phyloP scores from a whole-genome alignment of 495 filamentous ascomycete genomes.

The Trichocladium antarcticum region DNA sequence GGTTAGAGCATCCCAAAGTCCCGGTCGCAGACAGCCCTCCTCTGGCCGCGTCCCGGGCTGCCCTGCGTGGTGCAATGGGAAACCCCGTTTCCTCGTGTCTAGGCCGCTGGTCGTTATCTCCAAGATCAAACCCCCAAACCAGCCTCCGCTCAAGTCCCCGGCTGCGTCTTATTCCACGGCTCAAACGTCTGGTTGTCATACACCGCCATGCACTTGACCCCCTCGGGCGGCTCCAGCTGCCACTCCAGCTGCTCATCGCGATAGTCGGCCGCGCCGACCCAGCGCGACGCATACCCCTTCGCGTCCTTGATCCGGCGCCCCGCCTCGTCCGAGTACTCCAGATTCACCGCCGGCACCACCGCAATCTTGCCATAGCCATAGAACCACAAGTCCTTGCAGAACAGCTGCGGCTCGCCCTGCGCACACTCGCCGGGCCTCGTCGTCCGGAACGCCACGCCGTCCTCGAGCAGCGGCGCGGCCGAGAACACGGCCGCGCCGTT shows the following conservation, averaged over 20 bases:
- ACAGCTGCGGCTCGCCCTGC: slow-evolving; percentile 37
- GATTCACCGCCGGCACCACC: slow-evolving; percentile 40
- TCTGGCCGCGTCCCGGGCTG: too few relatives aligned
- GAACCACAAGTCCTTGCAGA: slow-evolving; percentile 42
- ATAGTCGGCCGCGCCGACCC: slow-evolving; percentile 1
- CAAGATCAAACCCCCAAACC: too few relatives aligned
- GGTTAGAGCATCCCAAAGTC: too few relatives aligned
- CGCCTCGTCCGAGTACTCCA: slow-evolving; percentile 34
- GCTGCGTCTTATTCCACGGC: slow-evolving; percentile 20
- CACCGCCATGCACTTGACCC: slow-evolving; percentile 18
- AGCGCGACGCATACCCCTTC: slow-evolving; percentile 31
- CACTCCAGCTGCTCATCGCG: slow-evolving; percentile 11
- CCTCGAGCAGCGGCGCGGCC: slow-evolving; percentile 20
- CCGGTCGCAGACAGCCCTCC: too few relatives aligned
- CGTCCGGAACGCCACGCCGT: slow-evolving; percentile 25
- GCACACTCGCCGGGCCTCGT: slow-evolving; percentile 32
- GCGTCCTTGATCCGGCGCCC: slow-evolving; percentile 30
- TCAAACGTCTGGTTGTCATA: slow-evolving; percentile 17
- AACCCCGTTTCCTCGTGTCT: too few relatives aligned
- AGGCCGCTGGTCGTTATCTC: too few relatives aligned
- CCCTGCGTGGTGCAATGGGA: too few relatives aligned
- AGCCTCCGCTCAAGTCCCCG: slow-evolving; percentile 3
- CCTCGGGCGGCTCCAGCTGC: slow-evolving; percentile 16
- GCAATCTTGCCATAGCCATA: slow-evolving; percentile 37
- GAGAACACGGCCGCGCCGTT: slow-evolving; percentile 34